Conservation (phyloP, 2,329 filamentous ascomycete species). For the Aspergillus sp. region DNA sequence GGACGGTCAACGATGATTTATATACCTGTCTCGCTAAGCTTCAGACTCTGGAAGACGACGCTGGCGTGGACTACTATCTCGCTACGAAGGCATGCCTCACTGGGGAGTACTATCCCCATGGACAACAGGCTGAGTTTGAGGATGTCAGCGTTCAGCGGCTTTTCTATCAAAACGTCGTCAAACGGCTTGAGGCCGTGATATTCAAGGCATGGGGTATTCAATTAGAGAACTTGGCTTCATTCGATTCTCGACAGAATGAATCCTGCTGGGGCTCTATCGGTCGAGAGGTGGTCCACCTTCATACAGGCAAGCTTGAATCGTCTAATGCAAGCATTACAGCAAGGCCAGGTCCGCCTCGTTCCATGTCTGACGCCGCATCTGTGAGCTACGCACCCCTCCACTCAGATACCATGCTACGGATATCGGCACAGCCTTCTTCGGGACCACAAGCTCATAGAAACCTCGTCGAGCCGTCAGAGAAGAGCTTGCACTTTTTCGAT, state of each 20-base stretch:
- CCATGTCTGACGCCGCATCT: conserved; percentile 1
- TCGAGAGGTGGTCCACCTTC: conserved; percentile 19
- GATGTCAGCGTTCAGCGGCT: conserved; percentile 24
- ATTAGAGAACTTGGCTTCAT: conserved; percentile 22
- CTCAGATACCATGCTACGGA: conserved; percentile 2
- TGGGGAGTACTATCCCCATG: conserved; percentile 23
- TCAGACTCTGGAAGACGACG: conserved; percentile 23
- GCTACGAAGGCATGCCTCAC: conserved; percentile 26
- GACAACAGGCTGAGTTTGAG: conserved; percentile 20
- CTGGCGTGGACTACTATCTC: conserved; percentile 27
- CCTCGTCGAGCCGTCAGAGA: conserved; percentile 2
- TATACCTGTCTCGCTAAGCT: conserved; percentile 27
- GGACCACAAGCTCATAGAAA: conserved; percentile 4
- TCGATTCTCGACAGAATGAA: conserved; percentile 22
- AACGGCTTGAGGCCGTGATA: conserved; percentile 27
- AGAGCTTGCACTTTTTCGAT: conserved; percentile 11
- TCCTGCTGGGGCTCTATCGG: conserved; percentile 23
- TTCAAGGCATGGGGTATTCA: conserved; percentile 27
- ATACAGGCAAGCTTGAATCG: conserved; percentile 6
- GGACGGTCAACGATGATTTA: conserved; percentile 24
- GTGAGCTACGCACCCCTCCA: not conserved
- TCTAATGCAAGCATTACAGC: not conserved
- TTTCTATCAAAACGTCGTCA: conserved; percentile 29
- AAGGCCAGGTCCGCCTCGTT: not conserved
- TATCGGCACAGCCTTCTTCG: conserved; percentile 4